phyloP scores from a whole-genome alignment of 768 basidiomycete species.

The Boletus vinaceobasis region DNA sequence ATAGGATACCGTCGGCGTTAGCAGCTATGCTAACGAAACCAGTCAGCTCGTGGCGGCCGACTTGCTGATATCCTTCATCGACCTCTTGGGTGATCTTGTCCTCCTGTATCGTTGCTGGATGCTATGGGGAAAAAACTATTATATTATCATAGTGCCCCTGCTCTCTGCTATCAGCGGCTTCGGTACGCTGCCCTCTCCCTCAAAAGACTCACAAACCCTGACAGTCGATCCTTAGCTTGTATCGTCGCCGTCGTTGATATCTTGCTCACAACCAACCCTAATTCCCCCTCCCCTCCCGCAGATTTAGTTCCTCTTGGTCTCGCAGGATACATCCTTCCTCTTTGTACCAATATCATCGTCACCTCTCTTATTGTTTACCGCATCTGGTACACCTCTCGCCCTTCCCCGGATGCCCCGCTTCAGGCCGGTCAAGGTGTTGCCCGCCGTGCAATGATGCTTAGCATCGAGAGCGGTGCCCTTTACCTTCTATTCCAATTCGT shows the following conservation, averaged over 20 bases:
- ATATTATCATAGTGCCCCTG: conserved; percentile 33
- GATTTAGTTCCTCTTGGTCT: conserved; percentile 34
- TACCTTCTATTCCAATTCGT: conserved; percentile 39
- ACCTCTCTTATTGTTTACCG: conserved; percentile 40
- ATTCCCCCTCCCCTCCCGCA: conserved; percentile 34
- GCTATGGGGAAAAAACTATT: conserved; percentile 36
- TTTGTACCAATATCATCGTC: conserved; percentile 41
- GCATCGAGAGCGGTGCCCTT: conserved; percentile 40
- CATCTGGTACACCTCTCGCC: conserved; percentile 32
- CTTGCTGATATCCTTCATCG: conserved; percentile 34
- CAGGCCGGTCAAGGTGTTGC: conserved; percentile 14
- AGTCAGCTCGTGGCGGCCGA: conserved; percentile 31
- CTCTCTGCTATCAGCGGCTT: conserved; percentile 33
- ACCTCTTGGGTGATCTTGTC: conserved; percentile 35
- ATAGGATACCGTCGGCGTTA: conserved; percentile 29
- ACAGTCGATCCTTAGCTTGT: conserved; percentile 23
- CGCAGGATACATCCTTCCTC: conserved; percentile 37
- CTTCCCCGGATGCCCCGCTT: conserved; percentile 5
- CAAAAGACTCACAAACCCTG: neutral
- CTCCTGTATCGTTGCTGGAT: conserved; percentile 44
- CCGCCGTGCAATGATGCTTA: conserved; percentile 31
- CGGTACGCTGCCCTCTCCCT: conserved; percentile 23
- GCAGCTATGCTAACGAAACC: conserved; percentile 31
- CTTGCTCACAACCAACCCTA: conserved; percentile 27
- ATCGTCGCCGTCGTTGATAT: conserved; percentile 29